A percentile compares a stretch with the other conserved stretches of the same genome.
These are phyloP conservation scores for Phalaenopsis equestris DNA, from an alignment of 106 monocot genomes.

Conservation along the genomic window DNA sequence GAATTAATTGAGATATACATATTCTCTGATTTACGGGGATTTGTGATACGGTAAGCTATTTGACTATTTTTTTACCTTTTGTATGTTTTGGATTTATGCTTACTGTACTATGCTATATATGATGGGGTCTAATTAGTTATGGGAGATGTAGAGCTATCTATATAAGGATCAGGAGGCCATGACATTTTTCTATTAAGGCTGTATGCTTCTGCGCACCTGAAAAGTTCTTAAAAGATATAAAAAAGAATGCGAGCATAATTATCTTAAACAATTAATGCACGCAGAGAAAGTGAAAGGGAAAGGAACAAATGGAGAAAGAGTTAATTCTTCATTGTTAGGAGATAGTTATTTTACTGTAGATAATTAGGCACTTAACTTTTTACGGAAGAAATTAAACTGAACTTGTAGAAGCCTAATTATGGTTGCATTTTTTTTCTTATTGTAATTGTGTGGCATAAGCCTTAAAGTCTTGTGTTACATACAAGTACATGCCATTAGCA, in stretches of 20 bases:
- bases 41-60: conserved; percentile 6
- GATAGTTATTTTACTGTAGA: background rate
- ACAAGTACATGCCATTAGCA: too few relatives aligned
- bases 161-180: background rate
- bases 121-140: background rate
- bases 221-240: background rate
- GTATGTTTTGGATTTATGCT: conserved; percentile 6
- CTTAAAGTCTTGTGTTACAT: too few relatives aligned
- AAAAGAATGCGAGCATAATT: background rate
- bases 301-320: background rate
- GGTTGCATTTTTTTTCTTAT: too few relatives aligned
- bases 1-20: conserved; percentile 5
- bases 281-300: background rate
- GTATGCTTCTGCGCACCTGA: conserved; percentile 1
- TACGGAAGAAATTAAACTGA: background rate
- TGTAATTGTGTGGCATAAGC: too few relatives aligned
- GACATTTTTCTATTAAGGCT: background rate
- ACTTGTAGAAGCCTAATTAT: background rate
- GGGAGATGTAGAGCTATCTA: background rate
- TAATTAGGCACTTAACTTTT: background rate
- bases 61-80: conserved; percentile 2
- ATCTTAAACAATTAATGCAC: background rate
- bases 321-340: background rate
- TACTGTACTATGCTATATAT: background rate
- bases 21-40: conserved; percentile 5